Percentiles rank a stretch among this genome's conserved stretches.
phyloP scores from a whole-genome alignment of 306 rosid species.

The Dryas alaskensis region DNA sequence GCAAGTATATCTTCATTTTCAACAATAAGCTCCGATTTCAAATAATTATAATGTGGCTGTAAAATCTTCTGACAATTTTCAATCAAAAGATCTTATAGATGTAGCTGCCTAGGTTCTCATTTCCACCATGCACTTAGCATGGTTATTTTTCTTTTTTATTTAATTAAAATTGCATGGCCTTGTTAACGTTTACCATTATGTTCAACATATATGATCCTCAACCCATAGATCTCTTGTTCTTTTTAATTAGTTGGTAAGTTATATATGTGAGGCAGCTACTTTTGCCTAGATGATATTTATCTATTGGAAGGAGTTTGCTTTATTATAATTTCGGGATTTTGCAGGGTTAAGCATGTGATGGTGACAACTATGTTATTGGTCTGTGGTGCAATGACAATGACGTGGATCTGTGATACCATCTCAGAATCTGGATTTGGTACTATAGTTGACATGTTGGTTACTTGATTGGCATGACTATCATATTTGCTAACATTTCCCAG shows the following conservation, averaged over 20 bases:
- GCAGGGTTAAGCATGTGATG: slow-evolving; percentile 90
- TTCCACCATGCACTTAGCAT: background rate
- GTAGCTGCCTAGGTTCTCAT: background rate
- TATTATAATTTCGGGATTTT: slow-evolving; percentile 30
- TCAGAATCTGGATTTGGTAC: slow-evolving; percentile 97
- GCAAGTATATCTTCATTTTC: slow-evolving; percentile 4
- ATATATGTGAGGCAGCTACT: background rate
- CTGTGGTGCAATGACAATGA: slow-evolving; percentile 91
- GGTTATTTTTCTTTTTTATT: background rate
- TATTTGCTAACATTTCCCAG: slow-evolving; percentile 1
- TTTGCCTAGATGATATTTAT: slow-evolving; percentile 3
- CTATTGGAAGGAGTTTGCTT: slow-evolving; percentile 18
- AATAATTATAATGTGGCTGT: background rate
- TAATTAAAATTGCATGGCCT: too few relatives aligned
- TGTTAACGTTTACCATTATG: too few relatives aligned
- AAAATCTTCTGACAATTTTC: background rate
- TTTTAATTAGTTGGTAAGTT: background rate
- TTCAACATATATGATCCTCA: background rate
- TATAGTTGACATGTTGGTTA: slow-evolving; percentile 24
- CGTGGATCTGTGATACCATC: slow-evolving; percentile 95
- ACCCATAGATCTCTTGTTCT: background rate
- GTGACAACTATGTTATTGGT: slow-evolving; percentile 71
- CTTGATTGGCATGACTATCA: slow-evolving; percentile 3
- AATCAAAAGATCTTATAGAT: background rate
- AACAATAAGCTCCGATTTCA: slow-evolving; percentile 11